Evolutionary conservation across 331 rosid genomes (phyloP).

Genomic region (Acacia concinna): DNA sequence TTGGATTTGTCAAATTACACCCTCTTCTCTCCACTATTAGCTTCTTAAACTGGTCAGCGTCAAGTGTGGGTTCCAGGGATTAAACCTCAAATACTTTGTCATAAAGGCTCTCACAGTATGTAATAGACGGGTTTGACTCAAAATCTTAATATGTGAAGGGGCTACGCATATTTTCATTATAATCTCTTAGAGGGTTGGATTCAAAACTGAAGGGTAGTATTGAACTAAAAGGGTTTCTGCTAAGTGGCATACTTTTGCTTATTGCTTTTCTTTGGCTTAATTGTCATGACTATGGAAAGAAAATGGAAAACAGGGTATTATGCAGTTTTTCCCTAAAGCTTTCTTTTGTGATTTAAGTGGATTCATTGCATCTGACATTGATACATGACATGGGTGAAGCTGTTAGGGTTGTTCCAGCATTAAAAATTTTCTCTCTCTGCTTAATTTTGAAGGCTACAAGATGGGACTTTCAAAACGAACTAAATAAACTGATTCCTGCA

Average conservation of each 20-base stretch:
- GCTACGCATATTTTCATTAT: not conserved
- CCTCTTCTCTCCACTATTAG: not conserved
- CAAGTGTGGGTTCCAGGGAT: not conserved
- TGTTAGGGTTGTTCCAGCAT: not conserved
- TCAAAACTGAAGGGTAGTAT: not conserved
- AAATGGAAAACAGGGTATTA: conserved; percentile 2
- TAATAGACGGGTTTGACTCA: not conserved
- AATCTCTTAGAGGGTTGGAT: not conserved
- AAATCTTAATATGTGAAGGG: not conserved
- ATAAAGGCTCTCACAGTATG: not conserved
- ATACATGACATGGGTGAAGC: not conserved
- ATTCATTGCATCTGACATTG: not conserved
- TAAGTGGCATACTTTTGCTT: not conserved
- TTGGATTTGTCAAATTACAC: not conserved
- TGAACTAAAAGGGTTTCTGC: conserved; percentile 2
- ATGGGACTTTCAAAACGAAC: not conserved
- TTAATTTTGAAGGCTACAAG: not conserved
- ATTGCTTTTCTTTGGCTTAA: not conserved
- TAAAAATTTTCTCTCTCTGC: not conserved
- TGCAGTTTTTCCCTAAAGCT: not conserved
- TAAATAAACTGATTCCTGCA: not conserved
- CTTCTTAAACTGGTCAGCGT: not conserved
- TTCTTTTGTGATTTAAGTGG: not conserved
- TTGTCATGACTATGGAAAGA: not conserved
- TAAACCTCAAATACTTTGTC: not conserved